phyloP scores from a whole-genome alignment of 2,329 filamentous ascomycete genomes.

The Neophaeococcomyces mojaviensis region DNA sequence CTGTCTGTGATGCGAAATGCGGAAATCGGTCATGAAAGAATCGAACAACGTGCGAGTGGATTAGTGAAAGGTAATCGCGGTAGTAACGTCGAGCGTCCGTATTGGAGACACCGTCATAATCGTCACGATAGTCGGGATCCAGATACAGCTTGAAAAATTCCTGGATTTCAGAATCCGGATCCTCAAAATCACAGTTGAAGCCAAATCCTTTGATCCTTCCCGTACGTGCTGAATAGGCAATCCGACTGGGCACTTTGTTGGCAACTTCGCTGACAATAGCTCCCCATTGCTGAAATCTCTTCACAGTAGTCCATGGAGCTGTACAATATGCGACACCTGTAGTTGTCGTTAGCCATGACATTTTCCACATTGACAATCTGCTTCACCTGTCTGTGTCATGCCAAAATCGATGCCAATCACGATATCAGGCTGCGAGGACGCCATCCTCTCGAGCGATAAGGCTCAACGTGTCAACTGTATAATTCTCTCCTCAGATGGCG shows the following conservation, averaged over 20 bases:
- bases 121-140: slow-evolving; percentile 11
- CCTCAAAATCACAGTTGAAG: slow-evolving; percentile 30
- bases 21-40: slow-evolving; percentile 25
- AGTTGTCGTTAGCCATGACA: neutral
- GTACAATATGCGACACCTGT: slow-evolving; percentile 31
- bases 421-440: neutral
- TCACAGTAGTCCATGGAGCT: slow-evolving; percentile 29
- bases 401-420: slow-evolving; percentile 25
- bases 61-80: slow-evolving; percentile 28
- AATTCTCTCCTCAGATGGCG: neutral
- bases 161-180: slow-evolving; percentile 15
- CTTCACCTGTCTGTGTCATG: slow-evolving; percentile 24
- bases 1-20: slow-evolving; percentile 23
- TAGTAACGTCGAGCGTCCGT: slow-evolving; percentile 26
- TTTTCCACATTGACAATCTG: neutral
- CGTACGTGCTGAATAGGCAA: slow-evolving; percentile 23
- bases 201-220: slow-evolving; percentile 26
- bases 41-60: slow-evolving; percentile 28
- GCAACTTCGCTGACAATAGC: slow-evolving; percentile 26
- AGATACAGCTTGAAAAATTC: slow-evolving; percentile 14
- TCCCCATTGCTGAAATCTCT: slow-evolving; percentile 31
- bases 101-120: slow-evolving; percentile 19
- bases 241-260: slow-evolving; percentile 30
- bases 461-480: neutral
- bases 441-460: neutral